A percentile compares a stretch with the other conserved stretches of the same genome.
Evolutionary conservation across 306 rosid species (phyloP).

Genomic region (Phaseolus lunatus): DNA sequence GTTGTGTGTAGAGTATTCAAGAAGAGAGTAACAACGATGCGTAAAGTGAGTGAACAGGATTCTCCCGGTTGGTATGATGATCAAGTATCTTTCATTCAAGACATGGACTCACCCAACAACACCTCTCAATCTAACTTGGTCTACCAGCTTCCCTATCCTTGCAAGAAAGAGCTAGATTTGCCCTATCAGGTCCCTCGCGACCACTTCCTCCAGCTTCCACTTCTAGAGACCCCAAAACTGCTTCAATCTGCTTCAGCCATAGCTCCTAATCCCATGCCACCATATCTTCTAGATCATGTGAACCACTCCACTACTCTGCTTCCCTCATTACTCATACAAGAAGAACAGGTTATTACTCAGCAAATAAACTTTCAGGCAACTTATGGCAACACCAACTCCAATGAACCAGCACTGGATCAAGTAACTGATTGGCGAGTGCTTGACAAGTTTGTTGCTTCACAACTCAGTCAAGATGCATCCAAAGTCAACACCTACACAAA

Average conservation of each 20-base stretch:
- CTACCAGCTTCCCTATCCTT: conserved; percentile 58
- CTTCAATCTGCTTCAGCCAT: conserved; percentile 48
- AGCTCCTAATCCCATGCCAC: conserved; percentile 45
- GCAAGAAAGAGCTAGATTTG: conserved; percentile 74
- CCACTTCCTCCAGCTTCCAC: conserved; percentile 71
- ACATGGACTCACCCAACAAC: conserved; percentile 77
- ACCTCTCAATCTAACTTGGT: conserved; percentile 53
- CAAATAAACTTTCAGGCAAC: conserved; percentile 48
- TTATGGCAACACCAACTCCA: conserved; percentile 41
- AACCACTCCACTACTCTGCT: conserved; percentile 48
- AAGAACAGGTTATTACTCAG: conserved; percentile 38
- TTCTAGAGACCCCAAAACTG: conserved; percentile 61
- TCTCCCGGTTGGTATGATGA: conserved; percentile 93
- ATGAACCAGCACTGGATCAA: conserved; percentile 53
- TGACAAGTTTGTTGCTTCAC: conserved; percentile 95
- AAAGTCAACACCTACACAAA: conserved; percentile 52
- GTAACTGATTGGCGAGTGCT: conserved; percentile 91
- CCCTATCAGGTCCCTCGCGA: conserved; percentile 55
- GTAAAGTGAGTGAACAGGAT: conserved; percentile 74
- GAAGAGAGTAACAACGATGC: conserved; percentile 81
- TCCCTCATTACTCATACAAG: conserved; percentile 48
- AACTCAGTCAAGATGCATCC: conserved; percentile 73
- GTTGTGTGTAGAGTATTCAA: conserved; percentile 94
- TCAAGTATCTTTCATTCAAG: conserved; percentile 74
- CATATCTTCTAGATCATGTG: conserved; percentile 51